Percentiles rank a stretch among this genome's conserved stretches.
Conservation (phyloP, 2,329 filamentous ascomycete species). For the Albifimbria verrucaria region DNA sequence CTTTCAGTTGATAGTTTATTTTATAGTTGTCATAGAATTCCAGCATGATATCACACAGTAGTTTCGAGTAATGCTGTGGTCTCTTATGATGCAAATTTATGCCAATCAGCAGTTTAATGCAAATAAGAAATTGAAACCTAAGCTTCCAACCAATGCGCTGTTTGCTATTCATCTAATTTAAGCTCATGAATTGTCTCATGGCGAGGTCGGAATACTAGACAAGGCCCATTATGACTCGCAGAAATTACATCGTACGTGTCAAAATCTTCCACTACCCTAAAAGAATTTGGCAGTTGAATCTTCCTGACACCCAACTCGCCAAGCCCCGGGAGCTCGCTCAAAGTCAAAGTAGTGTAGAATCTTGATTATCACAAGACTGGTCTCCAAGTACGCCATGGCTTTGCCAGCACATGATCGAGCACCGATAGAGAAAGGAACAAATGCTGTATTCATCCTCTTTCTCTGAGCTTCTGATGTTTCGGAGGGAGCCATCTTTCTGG, state of each 20-base stretch:
- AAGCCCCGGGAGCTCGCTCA: background rate
- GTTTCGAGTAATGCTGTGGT: too few species aligned
- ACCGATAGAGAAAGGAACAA: background rate
- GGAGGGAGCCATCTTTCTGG: background rate
- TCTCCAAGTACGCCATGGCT: background rate
- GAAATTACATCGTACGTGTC: background rate
- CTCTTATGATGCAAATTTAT: too few species aligned
- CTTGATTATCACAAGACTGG: background rate
- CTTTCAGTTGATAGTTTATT: too few species aligned
- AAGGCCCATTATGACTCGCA: background rate
- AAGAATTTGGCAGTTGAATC: background rate
- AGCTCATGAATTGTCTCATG: too few species aligned
- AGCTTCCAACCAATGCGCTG: too few species aligned
- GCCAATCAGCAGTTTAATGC: too few species aligned
- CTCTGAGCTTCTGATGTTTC: background rate
- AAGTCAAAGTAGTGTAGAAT: slow-evolving; percentile 1
- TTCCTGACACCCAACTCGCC: background rate
- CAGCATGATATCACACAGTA: too few species aligned
- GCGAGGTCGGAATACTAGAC: background rate
- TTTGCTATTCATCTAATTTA: too few species aligned
- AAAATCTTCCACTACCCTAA: background rate
- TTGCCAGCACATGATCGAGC: background rate
- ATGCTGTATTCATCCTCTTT: background rate
- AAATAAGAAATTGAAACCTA: too few species aligned
- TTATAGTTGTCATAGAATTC: too few species aligned